Conservation (phyloP, 495 filamentous ascomycete species). For the Neurospora intermedia region DNA sequence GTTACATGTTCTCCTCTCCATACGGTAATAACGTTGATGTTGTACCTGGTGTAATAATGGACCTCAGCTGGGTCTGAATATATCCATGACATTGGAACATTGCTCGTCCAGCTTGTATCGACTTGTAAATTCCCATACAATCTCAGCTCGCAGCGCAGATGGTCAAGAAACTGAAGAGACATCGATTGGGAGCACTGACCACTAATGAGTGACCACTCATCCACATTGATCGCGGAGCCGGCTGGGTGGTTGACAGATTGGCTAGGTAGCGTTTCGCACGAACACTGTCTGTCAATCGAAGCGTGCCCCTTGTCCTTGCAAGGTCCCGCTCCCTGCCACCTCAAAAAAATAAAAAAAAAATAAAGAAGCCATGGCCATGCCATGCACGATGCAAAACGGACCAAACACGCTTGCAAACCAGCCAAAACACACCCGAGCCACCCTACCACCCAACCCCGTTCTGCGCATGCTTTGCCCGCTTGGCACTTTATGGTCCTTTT, state of each 20-base stretch:
- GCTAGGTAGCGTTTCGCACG: not conserved
- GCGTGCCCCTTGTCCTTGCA: not conserved
- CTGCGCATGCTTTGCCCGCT: not conserved
- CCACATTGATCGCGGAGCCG: not conserved
- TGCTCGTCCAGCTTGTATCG: not conserved
- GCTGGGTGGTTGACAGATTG: not conserved
- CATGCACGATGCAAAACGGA: not conserved
- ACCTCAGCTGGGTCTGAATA: not conserved
- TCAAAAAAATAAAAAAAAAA: not conserved
- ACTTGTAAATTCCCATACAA: not conserved
- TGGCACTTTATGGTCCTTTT: not conserved
- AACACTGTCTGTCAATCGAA: not conserved
- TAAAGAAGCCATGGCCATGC: not conserved
- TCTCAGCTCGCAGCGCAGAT: not conserved
- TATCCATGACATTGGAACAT: not conserved
- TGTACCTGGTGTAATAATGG: not conserved
- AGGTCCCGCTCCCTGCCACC: not conserved
- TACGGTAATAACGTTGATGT: not conserved
- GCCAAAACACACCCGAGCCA: not conserved
- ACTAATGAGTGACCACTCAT: not conserved
- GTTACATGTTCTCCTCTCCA: not conserved
- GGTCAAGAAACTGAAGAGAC: not conserved
- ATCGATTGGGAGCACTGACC: not conserved
- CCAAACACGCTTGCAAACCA: not conserved
- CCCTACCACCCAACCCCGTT: not conserved